These are phyloP conservation scores for Orbilia oligospora DNA, from an alignment of 2,329 filamentous ascomycete genomes.

Conservation along the genomic window DNA sequence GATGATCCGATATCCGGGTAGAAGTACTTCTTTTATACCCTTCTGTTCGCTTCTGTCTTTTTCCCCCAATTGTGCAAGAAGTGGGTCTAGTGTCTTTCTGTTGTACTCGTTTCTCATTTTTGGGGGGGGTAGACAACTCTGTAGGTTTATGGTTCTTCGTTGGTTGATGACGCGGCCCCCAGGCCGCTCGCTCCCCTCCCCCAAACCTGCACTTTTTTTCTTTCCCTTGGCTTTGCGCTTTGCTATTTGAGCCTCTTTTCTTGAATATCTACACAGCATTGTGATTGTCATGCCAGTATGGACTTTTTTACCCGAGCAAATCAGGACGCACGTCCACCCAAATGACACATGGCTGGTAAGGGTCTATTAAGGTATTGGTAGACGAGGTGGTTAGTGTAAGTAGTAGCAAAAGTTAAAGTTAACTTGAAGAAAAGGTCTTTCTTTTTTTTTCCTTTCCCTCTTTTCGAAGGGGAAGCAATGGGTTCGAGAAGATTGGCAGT, in stretches of 20 bases:
- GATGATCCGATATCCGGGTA: conserved; percentile 28
- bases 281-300: background rate
- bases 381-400: background rate
- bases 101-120: too few relatives aligned
- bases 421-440: background rate
- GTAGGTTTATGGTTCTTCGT: background rate
- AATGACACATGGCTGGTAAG: conserved; percentile 1
- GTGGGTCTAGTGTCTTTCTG: background rate
- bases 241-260: conserved; percentile 19
- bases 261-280: background rate
- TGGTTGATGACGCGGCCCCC: conserved; percentile 17
- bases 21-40: conserved; percentile 3
- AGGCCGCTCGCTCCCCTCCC: background rate
- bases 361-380: conserved; percentile 4
- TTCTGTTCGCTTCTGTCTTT: too few relatives aligned
- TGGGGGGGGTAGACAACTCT: background rate
- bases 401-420: conserved; percentile 2
- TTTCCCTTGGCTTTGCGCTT: background rate
- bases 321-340: background rate
- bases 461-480: background rate
- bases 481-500: conserved; percentile 1
- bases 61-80: conserved; percentile 2
- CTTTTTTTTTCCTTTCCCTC: background rate
- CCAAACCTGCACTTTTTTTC: background rate
- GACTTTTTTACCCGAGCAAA: conserved; percentile 7